phyloP scores from a whole-genome alignment of 345 rosid genomes.

The Populus davidiana region DNA sequence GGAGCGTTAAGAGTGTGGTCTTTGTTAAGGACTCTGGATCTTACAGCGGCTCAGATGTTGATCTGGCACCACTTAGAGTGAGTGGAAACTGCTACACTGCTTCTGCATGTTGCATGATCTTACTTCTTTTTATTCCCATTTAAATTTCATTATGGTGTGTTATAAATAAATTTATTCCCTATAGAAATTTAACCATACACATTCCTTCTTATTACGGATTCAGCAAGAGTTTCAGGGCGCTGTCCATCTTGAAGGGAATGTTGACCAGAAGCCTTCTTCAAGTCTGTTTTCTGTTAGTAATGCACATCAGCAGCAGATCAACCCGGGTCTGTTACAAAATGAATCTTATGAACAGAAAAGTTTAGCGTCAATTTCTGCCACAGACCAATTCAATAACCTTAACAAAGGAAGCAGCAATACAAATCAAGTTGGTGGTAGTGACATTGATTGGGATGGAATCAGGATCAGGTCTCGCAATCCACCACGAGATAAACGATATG shows the following conservation, averaged over 20 bases:
- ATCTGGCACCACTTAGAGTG: constrained; percentile 20
- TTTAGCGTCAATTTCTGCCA: constrained; percentile 15
- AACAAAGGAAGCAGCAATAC: constrained; percentile 1
- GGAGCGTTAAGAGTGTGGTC: background rate
- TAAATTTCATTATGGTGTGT: background rate
- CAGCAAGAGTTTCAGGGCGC: constrained; percentile 12
- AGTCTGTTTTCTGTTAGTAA: background rate
- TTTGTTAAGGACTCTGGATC: constrained; percentile 15
- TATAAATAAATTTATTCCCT: background rate
- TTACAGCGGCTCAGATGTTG: constrained; percentile 14
- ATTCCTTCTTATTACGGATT: constrained; percentile 16
- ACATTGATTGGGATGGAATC: constrained; percentile 36
- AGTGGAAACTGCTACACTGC: constrained; percentile 17
- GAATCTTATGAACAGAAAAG: background rate
- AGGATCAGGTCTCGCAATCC: constrained; percentile 40
- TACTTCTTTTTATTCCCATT: background rate
- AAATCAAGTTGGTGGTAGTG: constrained; percentile 14
- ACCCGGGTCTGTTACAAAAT: background rate
- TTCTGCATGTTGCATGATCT: background rate
- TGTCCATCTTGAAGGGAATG: background rate
- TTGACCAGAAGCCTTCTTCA: background rate
- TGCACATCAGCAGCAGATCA: background rate
- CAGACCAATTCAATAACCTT: constrained; percentile 13
- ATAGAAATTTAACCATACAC: background rate
- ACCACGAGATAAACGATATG: constrained; percentile 26